Base-by-base conservation (phyloP, 2,329 filamentous ascomycete genomes). In the Atkinsonella hypoxylon region DNA sequence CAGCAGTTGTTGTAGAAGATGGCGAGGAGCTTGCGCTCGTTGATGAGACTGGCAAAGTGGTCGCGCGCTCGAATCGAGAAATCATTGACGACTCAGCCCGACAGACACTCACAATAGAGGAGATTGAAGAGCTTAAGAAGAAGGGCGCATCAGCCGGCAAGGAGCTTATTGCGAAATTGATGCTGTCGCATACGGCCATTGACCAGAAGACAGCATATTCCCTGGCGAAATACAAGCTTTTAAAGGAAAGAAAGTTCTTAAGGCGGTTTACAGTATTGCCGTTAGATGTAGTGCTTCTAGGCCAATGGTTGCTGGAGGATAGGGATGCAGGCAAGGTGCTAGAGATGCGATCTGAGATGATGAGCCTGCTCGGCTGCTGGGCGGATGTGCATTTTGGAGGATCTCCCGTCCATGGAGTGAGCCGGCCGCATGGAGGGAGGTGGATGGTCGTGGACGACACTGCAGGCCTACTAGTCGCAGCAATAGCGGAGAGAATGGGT, bases 191-290 rank as follows among this genome's bases (percentile, higher is more conserved):
- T 67, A 83, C 87, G 17, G 87, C 85, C 1, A 77, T 98, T 42
- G 89, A 95, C 58, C 86, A 97, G 70, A 98, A 98, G 75, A 97
- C 93, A 0, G 77, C 82, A 0, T 98, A 94, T 62, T 94, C 89
- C 2, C 73, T 96, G 52, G 90, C 91, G 42, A 98, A 98, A 67
- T 98, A 98, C 69, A 95, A 93, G 61, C 73, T 97, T 17, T 76
- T 95, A 44, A 98, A 98, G 71, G 85, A 87, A 56, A 90, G 84
- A 64, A 98, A 98, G 68, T 97, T 95, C 64, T 78, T 97, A 56
- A 83, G 86, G 60, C 77, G 89, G 12, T 97, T 98, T 62, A 88
- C 86, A 0, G 80, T 93, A 1, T 67, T 95, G 48, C 91, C 91
- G 0, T 70, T 97, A 58, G 89, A 96, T 61, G 81, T 94, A 13